phyloP scores from a whole-genome alignment of 78 protist genomes.

The Protostelium mycophagum region DNA sequence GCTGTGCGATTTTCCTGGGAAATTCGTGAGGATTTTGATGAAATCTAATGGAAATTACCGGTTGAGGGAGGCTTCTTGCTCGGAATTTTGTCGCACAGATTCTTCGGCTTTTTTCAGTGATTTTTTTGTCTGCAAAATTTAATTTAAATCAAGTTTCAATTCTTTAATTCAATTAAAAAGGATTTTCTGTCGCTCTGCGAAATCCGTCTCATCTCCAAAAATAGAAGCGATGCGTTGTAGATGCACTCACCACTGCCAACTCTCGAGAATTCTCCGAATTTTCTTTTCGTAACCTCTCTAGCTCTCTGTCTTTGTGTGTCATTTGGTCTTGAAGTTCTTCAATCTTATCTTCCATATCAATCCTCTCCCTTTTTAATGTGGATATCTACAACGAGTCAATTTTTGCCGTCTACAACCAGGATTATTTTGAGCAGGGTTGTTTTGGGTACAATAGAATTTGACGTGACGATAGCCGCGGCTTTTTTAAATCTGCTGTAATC shows the following conservation, averaged over 20 bases:
- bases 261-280: not conserved
- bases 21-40: not conserved
- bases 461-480: too few species aligned
- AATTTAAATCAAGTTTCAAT: too few species aligned
- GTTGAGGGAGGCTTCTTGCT: not conserved
- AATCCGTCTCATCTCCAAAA: too few species aligned
- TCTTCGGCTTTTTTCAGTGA: not conserved
- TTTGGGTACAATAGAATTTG: too few species aligned
- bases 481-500: too few species aligned
- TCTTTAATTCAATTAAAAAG: too few species aligned
- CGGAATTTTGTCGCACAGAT: not conserved
- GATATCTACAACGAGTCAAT: not conserved
- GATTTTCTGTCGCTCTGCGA: too few species aligned
- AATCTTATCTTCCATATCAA: not conserved
- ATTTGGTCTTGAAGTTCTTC: not conserved
- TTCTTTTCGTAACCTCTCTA: not conserved
- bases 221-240: too few species aligned
- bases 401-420: too few species aligned
- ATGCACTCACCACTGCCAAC: not conserved
- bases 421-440: too few species aligned
- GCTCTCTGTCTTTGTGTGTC: too few species aligned
- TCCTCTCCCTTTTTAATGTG: not conserved
- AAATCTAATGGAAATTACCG: not conserved
- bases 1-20: not conserved
- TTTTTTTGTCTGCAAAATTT: not conserved